Evolutionary conservation across 306 rosid genomes (phyloP), one percentile per base, ranked within the genome.

Genomic region (Glycine latifolia): DNA sequence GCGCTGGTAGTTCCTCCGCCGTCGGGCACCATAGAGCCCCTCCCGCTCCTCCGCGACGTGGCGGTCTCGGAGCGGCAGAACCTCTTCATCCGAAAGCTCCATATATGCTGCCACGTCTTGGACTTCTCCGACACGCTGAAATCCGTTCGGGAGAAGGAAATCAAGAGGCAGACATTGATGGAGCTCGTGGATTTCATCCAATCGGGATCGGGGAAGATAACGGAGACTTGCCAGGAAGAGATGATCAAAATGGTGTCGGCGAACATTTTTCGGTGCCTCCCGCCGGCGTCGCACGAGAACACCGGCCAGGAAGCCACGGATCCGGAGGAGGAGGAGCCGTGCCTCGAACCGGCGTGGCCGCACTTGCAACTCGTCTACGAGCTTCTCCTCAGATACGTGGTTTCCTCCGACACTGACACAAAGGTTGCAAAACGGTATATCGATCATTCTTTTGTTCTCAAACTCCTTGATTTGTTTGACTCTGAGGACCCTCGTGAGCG

Each of bases 401-500:
- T 95, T 69, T 95, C 99, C 2, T 91, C 99, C 31, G 99, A 95
- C 83, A 93, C 95, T 4, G 99, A 93, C 87, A 95, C 99, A 14
- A 95, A 95, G 84, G 92, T 93, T 60, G 97, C 99, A 7, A 95
- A 95, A 77, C 87, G 94, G 75, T 95, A 95, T 37, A 95, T 95
- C 48, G 97, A 95, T 82, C 97, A 95, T 84, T 95, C 97, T 0
- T 95, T 95, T 55, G 97, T 95, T 80, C 83, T 95, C 62, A 95
- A 93, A 72, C 85, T 95, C 15, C 93, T 95, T 76, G 97, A 95
- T 87, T 88, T 95, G 85, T 95, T 95, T 60, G 95, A 91, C 54
- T 88, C 99, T 0, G 99, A 95, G 90, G 99, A 95, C 50, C 97
- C 92, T 0, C 87, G 99, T 0, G 99, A 95, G 88, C 91, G 99